Evolutionary conservation across 805 yeast genomes (phyloP).

Genomic region (Kregervanrija delftensis): DNA sequence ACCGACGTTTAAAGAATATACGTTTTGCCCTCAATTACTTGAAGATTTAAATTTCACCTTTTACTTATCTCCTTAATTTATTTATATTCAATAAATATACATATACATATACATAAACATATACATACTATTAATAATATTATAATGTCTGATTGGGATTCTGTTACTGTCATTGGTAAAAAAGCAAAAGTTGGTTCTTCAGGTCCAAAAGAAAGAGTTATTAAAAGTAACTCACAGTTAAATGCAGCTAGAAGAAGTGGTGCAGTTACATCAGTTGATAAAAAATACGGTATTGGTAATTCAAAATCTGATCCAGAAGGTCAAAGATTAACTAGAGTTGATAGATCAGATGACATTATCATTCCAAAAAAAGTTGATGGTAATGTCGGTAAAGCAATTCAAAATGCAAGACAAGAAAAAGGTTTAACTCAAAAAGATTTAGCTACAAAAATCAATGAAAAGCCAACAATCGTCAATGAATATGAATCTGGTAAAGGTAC

Average conservation of each 20-base stretch:
- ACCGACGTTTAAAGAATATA: too few relatives aligned
- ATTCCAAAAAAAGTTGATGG: slow-evolving; percentile 84
- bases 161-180: slow-evolving; percentile 81
- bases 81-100: too few relatives aligned
- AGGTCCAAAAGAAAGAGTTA: slow-evolving; percentile 82
- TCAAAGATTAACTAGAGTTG: slow-evolving; percentile 88
- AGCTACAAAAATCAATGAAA: slow-evolving; percentile 92
- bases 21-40: too few relatives aligned
- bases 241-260: slow-evolving; percentile 96
- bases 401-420: slow-evolving; percentile 81
- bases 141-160: slow-evolving; percentile 75
- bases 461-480: slow-evolving; percentile 91
- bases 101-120: too few relatives aligned
- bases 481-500: slow-evolving; percentile 95
- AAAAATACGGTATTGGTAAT: slow-evolving; percentile 76
- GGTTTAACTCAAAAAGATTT: slow-evolving; percentile 90
- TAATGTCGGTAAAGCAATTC: slow-evolving; percentile 81
- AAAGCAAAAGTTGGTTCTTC: slow-evolving; percentile 77
- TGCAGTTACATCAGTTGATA: slow-evolving; percentile 81
- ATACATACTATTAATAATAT: too few relatives aligned
- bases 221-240: slow-evolving; percentile 67
- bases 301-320: slow-evolving; percentile 74
- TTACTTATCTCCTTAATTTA: too few relatives aligned
- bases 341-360: slow-evolving; percentile 88
- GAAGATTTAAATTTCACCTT: too few relatives aligned